Percentiles rank a stretch among this genome's conserved stretches.
Conservation (phyloP, 371 early-diverging fungal genomes). For the Batkoa obscura region DNA sequence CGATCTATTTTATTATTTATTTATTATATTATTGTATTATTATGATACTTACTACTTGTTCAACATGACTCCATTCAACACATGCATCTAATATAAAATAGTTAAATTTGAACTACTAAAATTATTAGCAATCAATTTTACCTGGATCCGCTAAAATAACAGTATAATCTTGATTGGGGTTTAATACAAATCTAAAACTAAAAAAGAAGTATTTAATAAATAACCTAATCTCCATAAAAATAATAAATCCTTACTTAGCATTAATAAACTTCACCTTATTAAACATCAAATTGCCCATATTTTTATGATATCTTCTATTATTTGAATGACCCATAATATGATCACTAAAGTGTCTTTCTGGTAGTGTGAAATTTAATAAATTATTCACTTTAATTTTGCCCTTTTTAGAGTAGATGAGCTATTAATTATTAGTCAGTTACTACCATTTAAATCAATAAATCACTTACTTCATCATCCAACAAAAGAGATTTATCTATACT, state of each 20-base stretch:
- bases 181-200: slow-evolving; percentile 76
- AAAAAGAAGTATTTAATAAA: background rate
- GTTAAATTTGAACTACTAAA: background rate
- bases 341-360: slow-evolving; percentile 46
- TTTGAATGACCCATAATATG: slow-evolving; percentile 20
- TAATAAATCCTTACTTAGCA: slow-evolving; percentile 54
- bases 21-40: too few relatives aligned
- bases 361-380: slow-evolving; percentile 75
- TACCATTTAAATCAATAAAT: too few relatives aligned
- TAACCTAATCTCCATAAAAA: too few relatives aligned
- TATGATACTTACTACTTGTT: slow-evolving; percentile 50
- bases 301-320: slow-evolving; percentile 12
- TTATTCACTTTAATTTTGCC: slow-evolving; percentile 66
- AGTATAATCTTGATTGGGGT: slow-evolving; percentile 39
- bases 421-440: too few relatives aligned
- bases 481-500: too few relatives aligned
- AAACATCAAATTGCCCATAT: slow-evolving; percentile 37
- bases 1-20: slow-evolving; percentile 20
- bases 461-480: too few relatives aligned
- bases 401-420: too few relatives aligned
- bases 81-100: slow-evolving; percentile 13
- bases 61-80: slow-evolving; percentile 67
- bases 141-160: slow-evolving; percentile 53
- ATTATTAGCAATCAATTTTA: too few relatives aligned
- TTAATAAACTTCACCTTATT: slow-evolving; percentile 83